Conservation (phyloP, 495 filamentous ascomycete species). For the Tirmania nivea region DNA sequence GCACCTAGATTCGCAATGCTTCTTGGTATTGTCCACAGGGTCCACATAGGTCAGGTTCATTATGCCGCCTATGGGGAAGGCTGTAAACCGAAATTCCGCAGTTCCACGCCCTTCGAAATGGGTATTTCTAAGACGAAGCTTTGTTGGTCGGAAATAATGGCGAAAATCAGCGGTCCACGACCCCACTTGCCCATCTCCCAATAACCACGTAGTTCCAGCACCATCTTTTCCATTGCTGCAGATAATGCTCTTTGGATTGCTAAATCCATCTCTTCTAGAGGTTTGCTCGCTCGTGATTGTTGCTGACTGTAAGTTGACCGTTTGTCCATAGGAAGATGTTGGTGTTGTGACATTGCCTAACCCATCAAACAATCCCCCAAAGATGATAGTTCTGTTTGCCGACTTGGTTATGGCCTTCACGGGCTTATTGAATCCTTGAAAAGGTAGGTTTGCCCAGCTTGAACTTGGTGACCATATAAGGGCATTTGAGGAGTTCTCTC, state of each 20-base stretch:
- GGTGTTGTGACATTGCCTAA: constrained; percentile 55
- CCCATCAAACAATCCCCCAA: constrained; percentile 77
- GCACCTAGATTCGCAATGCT: constrained; percentile 54
- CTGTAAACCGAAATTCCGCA: constrained; percentile 60
- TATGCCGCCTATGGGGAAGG: constrained; percentile 67
- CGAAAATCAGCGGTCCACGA: constrained; percentile 67
- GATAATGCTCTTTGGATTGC: constrained; percentile 61
- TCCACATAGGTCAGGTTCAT: constrained; percentile 91
- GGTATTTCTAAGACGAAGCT: constrained; percentile 76
- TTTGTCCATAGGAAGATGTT: constrained; percentile 31
- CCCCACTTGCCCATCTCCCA: constrained; percentile 57
- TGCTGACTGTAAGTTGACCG: constrained; percentile 63
- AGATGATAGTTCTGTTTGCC: constrained; percentile 63
- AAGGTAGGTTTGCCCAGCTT: constrained; percentile 70
- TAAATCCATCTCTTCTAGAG: constrained; percentile 40
- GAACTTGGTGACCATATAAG: constrained; percentile 54
- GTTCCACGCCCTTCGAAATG: constrained; percentile 70
- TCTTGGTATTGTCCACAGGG: constrained; percentile 38
- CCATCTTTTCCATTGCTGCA: constrained; percentile 46
- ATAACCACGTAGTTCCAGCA: constrained; percentile 57
- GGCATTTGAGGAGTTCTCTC: constrained; percentile 65
- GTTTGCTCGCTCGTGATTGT: constrained; percentile 44
- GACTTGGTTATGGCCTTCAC: constrained; percentile 68
- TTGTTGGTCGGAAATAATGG: constrained; percentile 66
- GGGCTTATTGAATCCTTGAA: constrained; percentile 85